Percentiles rank a stretch among this genome's conserved stretches.
These are phyloP conservation scores for Plantago rigida DNA, from an alignment of 305 asterid genomes.

Conservation along the genomic window DNA sequence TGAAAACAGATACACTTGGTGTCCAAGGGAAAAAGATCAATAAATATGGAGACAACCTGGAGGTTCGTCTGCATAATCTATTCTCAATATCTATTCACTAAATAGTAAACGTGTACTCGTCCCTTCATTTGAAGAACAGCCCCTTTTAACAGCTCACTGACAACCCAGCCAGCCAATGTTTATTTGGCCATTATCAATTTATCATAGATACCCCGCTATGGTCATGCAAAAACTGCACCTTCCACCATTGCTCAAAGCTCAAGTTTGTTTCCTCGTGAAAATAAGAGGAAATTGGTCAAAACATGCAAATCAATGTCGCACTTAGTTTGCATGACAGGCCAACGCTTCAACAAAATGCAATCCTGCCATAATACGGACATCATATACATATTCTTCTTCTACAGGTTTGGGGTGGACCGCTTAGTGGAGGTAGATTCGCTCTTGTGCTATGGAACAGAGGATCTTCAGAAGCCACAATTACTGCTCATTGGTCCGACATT, in stretches of 20 bases:
- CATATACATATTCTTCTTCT: neutral
- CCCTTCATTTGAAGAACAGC: too few species aligned
- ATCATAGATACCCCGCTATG: neutral
- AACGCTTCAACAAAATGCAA: neutral
- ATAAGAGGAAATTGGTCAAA: too few species aligned
- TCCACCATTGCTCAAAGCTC: too few species aligned
- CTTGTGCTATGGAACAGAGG: slow-evolving; percentile 78
- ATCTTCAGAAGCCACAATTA: slow-evolving; percentile 49
- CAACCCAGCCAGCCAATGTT: too few species aligned
- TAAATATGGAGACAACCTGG: slow-evolving; percentile 47
- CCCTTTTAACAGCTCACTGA: too few species aligned
- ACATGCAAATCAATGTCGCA: neutral
- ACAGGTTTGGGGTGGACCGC: slow-evolving; percentile 86
- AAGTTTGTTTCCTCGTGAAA: too few species aligned
- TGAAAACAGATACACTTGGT: slow-evolving; percentile 60
- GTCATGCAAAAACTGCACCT: neutral
- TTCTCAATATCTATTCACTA: neutral
- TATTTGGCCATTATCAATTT: too few species aligned
- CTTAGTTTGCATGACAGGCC: neutral
- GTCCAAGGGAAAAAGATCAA: slow-evolving; percentile 77
- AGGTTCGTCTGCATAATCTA: slow-evolving; percentile 36
- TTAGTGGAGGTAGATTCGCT: slow-evolving; percentile 50
- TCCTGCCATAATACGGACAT: neutral
- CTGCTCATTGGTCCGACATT: slow-evolving; percentile 66
- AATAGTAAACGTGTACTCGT: too few species aligned